Percentiles rank a stretch among this genome's conserved stretches.
These are phyloP conservation scores for Nepenthes alata DNA, from an alignment of 179 eudicot genomes.

Conservation along the genomic window DNA sequence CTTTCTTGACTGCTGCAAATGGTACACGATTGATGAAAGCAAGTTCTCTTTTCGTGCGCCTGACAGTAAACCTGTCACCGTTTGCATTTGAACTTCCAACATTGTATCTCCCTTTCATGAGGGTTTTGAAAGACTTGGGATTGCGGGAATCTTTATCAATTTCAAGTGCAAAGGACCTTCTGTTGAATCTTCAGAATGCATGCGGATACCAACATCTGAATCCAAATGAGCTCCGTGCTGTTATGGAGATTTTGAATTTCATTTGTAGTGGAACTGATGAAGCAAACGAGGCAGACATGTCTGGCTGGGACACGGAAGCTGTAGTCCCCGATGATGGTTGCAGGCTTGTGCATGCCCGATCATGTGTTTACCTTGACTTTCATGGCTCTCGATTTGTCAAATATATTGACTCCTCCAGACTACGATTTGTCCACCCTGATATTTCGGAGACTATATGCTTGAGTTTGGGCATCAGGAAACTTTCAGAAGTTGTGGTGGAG, in stretches of 20 bases:
- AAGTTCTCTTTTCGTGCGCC: conserved; percentile 67
- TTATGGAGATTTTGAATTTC: conserved; percentile 63
- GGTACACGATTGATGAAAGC: conserved; percentile 91
- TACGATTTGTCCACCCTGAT: conserved; percentile 66
- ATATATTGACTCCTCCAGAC: conserved; percentile 58
- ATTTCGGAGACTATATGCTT: conserved; percentile 60
- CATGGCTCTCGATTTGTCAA: conserved; percentile 71
- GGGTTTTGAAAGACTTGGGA: conserved; percentile 73
- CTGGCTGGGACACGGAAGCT: conserved; percentile 53
- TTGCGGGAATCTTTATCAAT: conserved; percentile 68
- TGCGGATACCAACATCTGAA: conserved; percentile 94
- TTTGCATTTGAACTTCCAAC: conserved; percentile 92
- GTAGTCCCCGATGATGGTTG: conserved; percentile 91
- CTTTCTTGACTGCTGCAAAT: conserved; percentile 97
- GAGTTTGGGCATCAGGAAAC: conserved; percentile 57
- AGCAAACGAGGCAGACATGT: conserved; percentile 22
- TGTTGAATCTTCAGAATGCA: conserved; percentile 71
- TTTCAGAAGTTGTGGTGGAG: conserved; percentile 88
- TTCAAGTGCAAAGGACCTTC: conserved; percentile 64
- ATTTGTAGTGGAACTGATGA: conserved; percentile 49
- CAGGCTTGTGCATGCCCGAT: conserved; percentile 80
- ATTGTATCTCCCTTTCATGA: conserved; percentile 75
- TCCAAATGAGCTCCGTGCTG: conserved; percentile 97
- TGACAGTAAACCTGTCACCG: conserved; percentile 83
- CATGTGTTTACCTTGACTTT: conserved; percentile 84